Conservation (phyloP, 495 filamentous ascomycete species). For the Platismatia glauca region DNA sequence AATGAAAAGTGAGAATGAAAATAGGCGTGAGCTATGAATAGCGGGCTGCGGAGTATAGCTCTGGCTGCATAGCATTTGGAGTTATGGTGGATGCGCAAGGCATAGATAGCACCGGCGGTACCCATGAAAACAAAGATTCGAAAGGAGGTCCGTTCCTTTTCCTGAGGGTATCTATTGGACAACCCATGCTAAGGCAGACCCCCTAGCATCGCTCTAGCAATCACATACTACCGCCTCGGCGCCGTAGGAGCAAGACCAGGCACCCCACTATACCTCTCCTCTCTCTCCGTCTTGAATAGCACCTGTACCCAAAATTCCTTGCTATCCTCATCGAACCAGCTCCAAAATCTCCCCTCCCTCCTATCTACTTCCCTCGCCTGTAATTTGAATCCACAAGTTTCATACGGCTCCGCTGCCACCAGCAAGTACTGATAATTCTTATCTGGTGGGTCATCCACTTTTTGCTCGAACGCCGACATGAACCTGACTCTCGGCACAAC, state of each 20-base stretch:
- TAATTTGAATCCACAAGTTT: slow-evolving; percentile 93
- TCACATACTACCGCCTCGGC: slow-evolving; percentile 21
- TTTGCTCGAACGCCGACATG: slow-evolving; percentile 96
- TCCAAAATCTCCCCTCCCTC: slow-evolving; percentile 77
- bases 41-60: background rate
- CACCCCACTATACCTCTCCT: slow-evolving; percentile 90
- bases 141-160: background rate
- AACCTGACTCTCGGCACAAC: slow-evolving; percentile 78
- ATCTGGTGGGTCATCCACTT: slow-evolving; percentile 89
- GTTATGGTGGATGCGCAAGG: background rate
- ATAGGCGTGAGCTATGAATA: slow-evolving; percentile 28
- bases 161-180: background rate
- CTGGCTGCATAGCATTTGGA: slow-evolving; percentile 10
- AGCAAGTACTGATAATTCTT: slow-evolving; percentile 90
- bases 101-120: background rate
- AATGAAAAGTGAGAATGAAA: slow-evolving; percentile 14
- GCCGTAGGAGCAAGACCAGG: slow-evolving; percentile 66
- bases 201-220: background rate
- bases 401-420: slow-evolving; percentile 94
- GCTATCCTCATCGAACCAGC: slow-evolving; percentile 88
- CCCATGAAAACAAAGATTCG: background rate
- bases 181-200: background rate
- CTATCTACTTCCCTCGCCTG: slow-evolving; percentile 92
- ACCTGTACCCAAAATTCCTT: slow-evolving; percentile 99
- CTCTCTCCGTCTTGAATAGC: slow-evolving; percentile 97